Evolutionary conservation across 148 eudicot genomes (phyloP).

Genomic region (Dysphania ambrosioides): DNA sequence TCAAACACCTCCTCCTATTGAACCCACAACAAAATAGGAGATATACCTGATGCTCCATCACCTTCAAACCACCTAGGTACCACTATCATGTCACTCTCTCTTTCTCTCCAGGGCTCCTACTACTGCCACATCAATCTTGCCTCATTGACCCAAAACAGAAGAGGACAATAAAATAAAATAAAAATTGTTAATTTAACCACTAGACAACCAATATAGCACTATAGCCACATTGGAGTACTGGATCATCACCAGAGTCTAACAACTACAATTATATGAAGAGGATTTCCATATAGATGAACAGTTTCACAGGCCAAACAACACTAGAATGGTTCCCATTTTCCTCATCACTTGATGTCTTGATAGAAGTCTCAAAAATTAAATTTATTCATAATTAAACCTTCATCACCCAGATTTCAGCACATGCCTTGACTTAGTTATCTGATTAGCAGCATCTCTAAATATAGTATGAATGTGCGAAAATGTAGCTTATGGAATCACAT

Average conservation of each 20-base stretch:
- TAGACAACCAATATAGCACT: not conserved
- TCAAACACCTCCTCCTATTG: not conserved
- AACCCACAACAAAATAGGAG: not conserved
- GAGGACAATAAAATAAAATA: no score
- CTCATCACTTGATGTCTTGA: not conserved
- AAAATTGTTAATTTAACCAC: no score
- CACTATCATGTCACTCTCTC: not conserved
- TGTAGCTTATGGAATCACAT: not conserved
- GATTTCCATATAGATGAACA: not conserved
- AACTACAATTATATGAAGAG: not conserved
- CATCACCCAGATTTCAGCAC: not conserved
- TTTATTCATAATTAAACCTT: not conserved
- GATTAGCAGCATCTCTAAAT: not conserved
- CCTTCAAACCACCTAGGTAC: not conserved
- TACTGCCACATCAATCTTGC: no score
- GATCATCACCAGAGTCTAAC: not conserved
- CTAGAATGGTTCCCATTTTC: not conserved
- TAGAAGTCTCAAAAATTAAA: not conserved
- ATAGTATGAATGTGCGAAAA: not conserved
- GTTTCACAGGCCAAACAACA: not conserved
- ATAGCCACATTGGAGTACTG: not conserved
- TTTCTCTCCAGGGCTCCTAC: no score
- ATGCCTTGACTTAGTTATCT: not conserved
- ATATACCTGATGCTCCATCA: not conserved
- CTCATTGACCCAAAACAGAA: no score